Conservation (phyloP, 768 basidiomycete genomes). For the Mycena olivaceomarginata region DNA sequence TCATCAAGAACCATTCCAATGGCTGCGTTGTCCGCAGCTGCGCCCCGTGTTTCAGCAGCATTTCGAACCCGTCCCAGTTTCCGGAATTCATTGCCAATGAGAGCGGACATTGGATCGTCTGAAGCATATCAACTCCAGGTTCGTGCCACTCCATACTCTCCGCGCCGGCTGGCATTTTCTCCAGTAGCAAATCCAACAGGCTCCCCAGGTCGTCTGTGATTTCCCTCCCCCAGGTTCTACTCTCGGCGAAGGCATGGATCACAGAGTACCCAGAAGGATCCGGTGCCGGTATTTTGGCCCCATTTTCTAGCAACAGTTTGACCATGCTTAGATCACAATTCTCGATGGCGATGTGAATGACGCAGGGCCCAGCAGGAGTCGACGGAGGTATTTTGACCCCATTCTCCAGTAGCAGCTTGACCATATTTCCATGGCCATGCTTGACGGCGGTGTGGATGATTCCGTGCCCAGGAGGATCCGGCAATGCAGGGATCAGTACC, state of each 20-base stretch:
- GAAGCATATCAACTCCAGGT: neutral
- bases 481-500: neutral
- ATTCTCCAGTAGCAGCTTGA: slow-evolving; percentile 15
- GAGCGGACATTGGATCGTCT: slow-evolving; percentile 30
- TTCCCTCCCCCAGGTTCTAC: neutral
- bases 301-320: slow-evolving; percentile 19
- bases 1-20: slow-evolving; percentile 4
- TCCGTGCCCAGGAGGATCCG: neutral
- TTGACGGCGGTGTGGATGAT: slow-evolving; percentile 13
- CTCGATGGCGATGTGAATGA: slow-evolving; percentile 3
- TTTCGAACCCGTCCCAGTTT: slow-evolving; percentile 31
- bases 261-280: slow-evolving; percentile 17
- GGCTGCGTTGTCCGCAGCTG: slow-evolving; percentile 16
- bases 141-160: slow-evolving; percentile 27
- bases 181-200: slow-evolving; percentile 34
- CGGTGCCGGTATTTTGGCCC: slow-evolving; percentile 6
- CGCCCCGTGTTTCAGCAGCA: slow-evolving; percentile 25
- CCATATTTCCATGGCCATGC: neutral
- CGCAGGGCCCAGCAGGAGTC: slow-evolving; percentile 5
- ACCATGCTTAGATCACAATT: slow-evolving; percentile 8
- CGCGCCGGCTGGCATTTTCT: slow-evolving; percentile 26
- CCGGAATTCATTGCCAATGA: slow-evolving; percentile 22
- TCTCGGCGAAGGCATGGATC: slow-evolving; percentile 15
- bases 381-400: slow-evolving; percentile 1
- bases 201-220: neutral